phyloP scores from a whole-genome alignment of 2,329 filamentous ascomycete genomes.

The Lojkania enalia region DNA sequence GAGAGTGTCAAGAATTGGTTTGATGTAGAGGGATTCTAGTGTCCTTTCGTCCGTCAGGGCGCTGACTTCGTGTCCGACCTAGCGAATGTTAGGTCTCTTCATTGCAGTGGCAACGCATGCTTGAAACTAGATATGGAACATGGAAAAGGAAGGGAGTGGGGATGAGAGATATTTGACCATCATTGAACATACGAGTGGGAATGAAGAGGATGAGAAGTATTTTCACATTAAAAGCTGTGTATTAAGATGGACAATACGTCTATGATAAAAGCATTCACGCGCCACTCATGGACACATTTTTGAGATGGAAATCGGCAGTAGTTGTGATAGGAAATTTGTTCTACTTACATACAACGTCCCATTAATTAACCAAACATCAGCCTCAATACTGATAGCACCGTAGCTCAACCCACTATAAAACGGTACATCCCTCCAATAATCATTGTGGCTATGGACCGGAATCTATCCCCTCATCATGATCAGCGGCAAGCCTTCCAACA shows the following conservation, averaged over 20 bases:
- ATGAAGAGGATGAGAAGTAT: too few relatives aligned
- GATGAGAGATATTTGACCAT: too few relatives aligned
- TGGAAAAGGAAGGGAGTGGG: too few relatives aligned
- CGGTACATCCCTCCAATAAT: conserved; percentile 58
- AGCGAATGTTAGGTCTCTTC: too few relatives aligned
- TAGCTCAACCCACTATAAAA: conserved; percentile 59
- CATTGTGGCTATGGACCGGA: conserved; percentile 61
- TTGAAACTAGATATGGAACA: too few relatives aligned
- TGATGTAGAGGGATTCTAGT: conserved; percentile 61
- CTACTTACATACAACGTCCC: conserved; percentile 56
- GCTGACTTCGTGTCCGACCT: conserved; percentile 60
- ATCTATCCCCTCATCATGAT: conserved; percentile 42
- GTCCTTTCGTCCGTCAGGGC: conserved; percentile 59
- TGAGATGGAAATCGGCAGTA: neutral
- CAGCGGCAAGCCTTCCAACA: neutral
- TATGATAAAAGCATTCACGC: neutral
- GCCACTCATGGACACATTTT: neutral
- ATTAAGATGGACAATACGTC: neutral
- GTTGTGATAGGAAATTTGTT: neutral
- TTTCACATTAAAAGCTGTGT: too few relatives aligned
- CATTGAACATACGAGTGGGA: too few relatives aligned
- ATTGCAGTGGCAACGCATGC: too few relatives aligned
- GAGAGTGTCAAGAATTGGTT: conserved; percentile 61
- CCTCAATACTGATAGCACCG: conserved; percentile 62
- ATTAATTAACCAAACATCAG: conserved; percentile 64